Evolutionary conservation across 148 eudicot species (phyloP), one percentile per base, ranked within the genome.

Genomic region (Chenopodium album): DNA sequence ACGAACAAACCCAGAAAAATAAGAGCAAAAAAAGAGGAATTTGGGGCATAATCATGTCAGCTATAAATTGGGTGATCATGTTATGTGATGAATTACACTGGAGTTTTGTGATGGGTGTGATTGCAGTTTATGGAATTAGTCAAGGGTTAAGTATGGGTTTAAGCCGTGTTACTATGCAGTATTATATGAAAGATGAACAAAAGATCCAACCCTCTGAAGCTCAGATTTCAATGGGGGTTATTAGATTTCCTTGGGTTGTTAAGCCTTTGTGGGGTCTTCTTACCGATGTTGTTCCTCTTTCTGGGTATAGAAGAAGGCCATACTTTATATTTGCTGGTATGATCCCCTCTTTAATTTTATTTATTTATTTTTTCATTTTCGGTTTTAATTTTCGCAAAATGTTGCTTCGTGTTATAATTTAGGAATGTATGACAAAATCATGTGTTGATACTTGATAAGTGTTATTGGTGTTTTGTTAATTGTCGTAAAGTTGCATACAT

Each of bases 191-290:
- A 82, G 98, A 95, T 91, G 98, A 89, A 82, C 98, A 89, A 77
- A 95, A 91, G 75, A 88, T 95, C 32, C 98, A 95, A 78, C 98
- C 98, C 73, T 95, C 98, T 83, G 92, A 90, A 85, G 90, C 98
- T 73, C 98, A 95, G 82, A 71, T 91, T 85, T 95, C 90, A 78
- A 48, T 87, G 69, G 98, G 98, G 54, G 89, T 95, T 37, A 90
- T 89, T 76, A 29, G 84, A 9, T 88, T 95, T 74, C 98, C 98
- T 73, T 95, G 98, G 98, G 88, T 95, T 85, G 88, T 95, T 37
- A 95, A 95, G 80, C 98, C 98, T 81, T 73, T 93, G 23, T 95
- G 98, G 98, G 98, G 98, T 50, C 86, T 95, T 76, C 93, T 93
- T 56, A 95, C 98, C 44, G 98, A 95, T 93, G 90, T 93, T 79